Evolutionary conservation across 257 asterid genomes (phyloP).

Genomic region (Solanum medicagineum): DNA sequence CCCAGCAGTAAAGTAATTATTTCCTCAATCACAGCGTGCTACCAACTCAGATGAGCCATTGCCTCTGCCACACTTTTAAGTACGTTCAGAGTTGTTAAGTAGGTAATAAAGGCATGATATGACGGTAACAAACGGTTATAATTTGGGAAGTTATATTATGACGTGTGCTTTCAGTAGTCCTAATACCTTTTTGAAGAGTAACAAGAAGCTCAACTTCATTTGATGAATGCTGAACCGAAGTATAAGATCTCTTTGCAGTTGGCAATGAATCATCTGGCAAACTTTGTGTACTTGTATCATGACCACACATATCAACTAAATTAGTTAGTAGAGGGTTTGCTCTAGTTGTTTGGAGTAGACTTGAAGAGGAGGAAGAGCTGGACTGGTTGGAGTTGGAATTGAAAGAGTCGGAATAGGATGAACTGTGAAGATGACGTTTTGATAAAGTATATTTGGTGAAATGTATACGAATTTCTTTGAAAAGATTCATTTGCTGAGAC

Average conservation of each 20-base stretch:
- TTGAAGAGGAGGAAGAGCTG: neutral
- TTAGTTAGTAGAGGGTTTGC: neutral
- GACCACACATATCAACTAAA: neutral
- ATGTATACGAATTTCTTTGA: neutral
- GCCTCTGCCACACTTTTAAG: neutral
- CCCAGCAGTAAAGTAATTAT: neutral
- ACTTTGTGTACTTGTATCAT: neutral
- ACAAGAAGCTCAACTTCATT: neutral
- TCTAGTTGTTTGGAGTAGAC: neutral
- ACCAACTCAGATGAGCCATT: neutral
- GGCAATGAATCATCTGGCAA: neutral
- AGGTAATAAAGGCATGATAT: neutral
- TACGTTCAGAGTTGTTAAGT: neutral
- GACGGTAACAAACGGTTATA: neutral
- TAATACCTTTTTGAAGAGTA: neutral
- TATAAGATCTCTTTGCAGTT: neutral
- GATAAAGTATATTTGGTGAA: neutral
- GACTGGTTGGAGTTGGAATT: neutral
- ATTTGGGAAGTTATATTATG: neutral
- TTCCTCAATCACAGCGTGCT: neutral
- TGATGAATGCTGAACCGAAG: neutral
- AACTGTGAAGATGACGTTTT: neutral
- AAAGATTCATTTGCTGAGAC: neutral
- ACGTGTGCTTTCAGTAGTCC: neutral
- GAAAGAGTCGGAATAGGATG: neutral